phyloP scores from a whole-genome alignment of 2,329 filamentous ascomycete species.

The Trichoderma atrobrunneum region DNA sequence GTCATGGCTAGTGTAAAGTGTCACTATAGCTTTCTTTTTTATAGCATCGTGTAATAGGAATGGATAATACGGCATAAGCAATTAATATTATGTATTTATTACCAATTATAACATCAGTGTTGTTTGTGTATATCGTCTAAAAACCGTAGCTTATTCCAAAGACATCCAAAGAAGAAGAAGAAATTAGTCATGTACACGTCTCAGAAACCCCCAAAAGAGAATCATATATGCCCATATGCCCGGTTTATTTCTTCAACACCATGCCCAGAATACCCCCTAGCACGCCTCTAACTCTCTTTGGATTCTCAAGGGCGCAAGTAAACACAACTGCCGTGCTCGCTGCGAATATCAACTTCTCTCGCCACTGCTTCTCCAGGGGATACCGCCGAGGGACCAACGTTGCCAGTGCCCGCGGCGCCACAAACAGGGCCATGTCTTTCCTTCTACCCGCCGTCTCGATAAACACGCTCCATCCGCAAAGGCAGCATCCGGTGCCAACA shows the following conservation, averaged over 20 bases:
- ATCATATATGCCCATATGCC: not conserved
- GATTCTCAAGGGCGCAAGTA: conserved; percentile 62
- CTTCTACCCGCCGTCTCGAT: conserved; percentile 64
- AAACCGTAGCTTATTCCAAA: not conserved
- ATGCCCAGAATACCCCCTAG: conserved; percentile 58
- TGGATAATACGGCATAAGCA: not conserved
- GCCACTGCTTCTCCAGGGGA: conserved; percentile 58
- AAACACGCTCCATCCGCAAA: conserved; percentile 81
- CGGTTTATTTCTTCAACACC: conserved; percentile 42
- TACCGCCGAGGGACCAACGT: conserved; percentile 73
- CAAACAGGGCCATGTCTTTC: conserved; percentile 76
- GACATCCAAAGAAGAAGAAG: not conserved
- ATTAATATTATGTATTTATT: not conserved
- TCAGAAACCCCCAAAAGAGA: not conserved
- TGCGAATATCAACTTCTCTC: conserved; percentile 65
- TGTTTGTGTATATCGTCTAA: not conserved
- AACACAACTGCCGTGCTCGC: conserved; percentile 68
- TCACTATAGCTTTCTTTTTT: not conserved
- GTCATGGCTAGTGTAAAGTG: conserved; percentile 37
- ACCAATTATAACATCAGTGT: not conserved
- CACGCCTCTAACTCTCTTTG: conserved; percentile 62
- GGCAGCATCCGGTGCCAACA: conserved; percentile 66
- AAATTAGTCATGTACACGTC: not conserved
- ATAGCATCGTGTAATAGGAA: not conserved
- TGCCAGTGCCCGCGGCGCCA: conserved; percentile 73